Percentiles rank a stretch among this genome's conserved stretches.
Evolutionary conservation across 2,329 filamentous ascomycete genomes (phyloP).

Genomic region (Cyphellophora europaea): DNA sequence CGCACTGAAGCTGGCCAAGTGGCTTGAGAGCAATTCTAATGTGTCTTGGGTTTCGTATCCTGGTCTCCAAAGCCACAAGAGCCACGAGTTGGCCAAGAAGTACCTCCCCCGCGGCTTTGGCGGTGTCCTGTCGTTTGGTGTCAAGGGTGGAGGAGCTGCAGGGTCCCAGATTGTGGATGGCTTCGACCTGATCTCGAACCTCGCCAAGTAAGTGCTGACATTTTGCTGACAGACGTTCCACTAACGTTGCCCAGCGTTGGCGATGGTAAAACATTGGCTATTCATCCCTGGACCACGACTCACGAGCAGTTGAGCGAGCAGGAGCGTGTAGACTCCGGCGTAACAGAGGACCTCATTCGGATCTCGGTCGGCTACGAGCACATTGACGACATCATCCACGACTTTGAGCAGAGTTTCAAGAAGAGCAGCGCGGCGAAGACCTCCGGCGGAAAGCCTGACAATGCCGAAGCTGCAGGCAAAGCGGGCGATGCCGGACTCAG

Average conservation of each 20-base stretch:
- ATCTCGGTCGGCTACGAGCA: conserved; percentile 88
- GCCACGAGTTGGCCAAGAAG: conserved; percentile 72
- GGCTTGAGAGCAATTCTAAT: conserved; percentile 72
- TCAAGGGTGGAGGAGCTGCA: conserved; percentile 77
- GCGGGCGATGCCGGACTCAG: conserved; percentile 16
- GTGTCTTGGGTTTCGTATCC: conserved; percentile 94
- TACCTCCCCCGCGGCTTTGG: conserved; percentile 80
- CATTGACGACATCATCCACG: conserved; percentile 85
- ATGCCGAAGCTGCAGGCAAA: conserved; percentile 9
- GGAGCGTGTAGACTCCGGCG: conserved; percentile 66
- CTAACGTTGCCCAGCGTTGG: conserved; percentile 54
- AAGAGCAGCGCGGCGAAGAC: conserved; percentile 26
- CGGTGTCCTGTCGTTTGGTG: conserved; percentile 85
- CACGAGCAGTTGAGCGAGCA: conserved; percentile 77
- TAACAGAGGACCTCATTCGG: conserved; percentile 76
- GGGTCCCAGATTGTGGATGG: conserved; percentile 84
- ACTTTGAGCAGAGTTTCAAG: conserved; percentile 79
- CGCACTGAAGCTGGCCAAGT: conserved; percentile 66
- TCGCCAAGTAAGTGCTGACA: conserved; percentile 59
- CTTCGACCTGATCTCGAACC: conserved; percentile 90
- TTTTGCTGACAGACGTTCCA: conserved; percentile 1
- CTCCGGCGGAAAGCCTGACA: conserved; percentile 12
- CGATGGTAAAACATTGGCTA: conserved; percentile 80
- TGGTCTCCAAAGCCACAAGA: conserved; percentile 71
- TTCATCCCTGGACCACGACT: conserved; percentile 83